Base-by-base conservation (phyloP, 73 alveolate species). In the Stentor coeruleus region DNA sequence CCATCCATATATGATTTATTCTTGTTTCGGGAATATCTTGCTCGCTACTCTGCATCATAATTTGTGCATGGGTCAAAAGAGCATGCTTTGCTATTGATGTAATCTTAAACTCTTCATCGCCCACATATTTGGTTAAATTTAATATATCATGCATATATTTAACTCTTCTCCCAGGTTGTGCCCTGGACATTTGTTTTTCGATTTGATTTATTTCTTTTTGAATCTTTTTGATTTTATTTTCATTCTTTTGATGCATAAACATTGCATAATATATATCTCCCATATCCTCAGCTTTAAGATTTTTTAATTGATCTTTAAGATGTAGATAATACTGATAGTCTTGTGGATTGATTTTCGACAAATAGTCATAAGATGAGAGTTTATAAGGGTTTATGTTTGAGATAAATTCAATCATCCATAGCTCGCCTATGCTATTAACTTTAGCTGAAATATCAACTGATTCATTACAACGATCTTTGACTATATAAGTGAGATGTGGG, bases 31-130 rank as follows among this genome's bases (percentile, higher is more conserved):
- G 49, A 26, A 28, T 37, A 33, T 20, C 0, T 66, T 66, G n/a
- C 33, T 66, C 79, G 11, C 40, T 20, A 28, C 20, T 28, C 0
- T 66, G 2, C 42, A 66, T 66, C 36, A 66, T 28, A 11, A 66
- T 0, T 2, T 66, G 79, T 20, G 79, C 79, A 0, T 66, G 39
- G 0, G 2, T 1, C n/a, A 66, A 31, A 37, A 66, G 79, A 1
- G 79, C 79, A 66, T 26, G 79, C 33, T 66, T 66, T 15, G 79
- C 39, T 20, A 20, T 66, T 2, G n/a, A 28, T 20, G 79, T 66
- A 11, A 66, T 20, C 39, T 66, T 66, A 31, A 66, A 20, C 2
- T 66, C 79, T 28, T 20, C 2, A 1, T 66, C 2, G 0, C 26
- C n/a, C 0, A 33, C 14, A 33, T 1, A 66, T 33, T 3, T 49